Conservation (phyloP, 352 stramenopile genomes). For the Globisporangium carolinianum region DNA sequence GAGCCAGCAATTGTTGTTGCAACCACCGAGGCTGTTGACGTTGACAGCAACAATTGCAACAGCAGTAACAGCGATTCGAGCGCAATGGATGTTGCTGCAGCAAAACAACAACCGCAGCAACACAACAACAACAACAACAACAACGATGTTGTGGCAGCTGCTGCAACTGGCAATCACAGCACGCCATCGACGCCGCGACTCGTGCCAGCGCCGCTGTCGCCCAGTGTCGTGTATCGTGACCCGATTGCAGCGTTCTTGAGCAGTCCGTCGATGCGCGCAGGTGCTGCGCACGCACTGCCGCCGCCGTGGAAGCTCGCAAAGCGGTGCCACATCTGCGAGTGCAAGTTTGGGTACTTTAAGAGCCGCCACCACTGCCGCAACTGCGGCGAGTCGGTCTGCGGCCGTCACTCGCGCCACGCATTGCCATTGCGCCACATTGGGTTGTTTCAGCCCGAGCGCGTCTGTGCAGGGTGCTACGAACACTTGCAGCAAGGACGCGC, state of each 20-base stretch:
- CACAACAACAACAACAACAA: neutral
- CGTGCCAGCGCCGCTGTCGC: neutral
- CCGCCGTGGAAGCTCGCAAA: slow-evolving; percentile 52
- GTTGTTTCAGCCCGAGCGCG: slow-evolving; percentile 47
- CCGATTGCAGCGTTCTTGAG: slow-evolving; percentile 13
- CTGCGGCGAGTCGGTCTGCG: slow-evolving; percentile 75
- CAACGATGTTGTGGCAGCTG: neutral
- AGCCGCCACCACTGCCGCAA: slow-evolving; percentile 78
- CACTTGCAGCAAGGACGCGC: slow-evolving; percentile 28
- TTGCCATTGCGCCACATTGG: slow-evolving; percentile 56
- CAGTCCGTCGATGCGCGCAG: slow-evolving; percentile 8
- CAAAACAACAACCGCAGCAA: neutral
- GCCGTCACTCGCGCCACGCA: slow-evolving; percentile 51
- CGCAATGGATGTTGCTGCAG: no score
- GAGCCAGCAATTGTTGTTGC: neutral
- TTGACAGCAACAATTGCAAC: neutral
- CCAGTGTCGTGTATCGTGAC: slow-evolving; percentile 4
- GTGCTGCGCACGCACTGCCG: slow-evolving; percentile 16
- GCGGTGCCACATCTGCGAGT: slow-evolving; percentile 56
- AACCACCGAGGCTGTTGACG: neutral
- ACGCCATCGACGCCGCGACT: no score
- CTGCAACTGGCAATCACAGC: no score
- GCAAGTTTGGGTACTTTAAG: slow-evolving; percentile 73
- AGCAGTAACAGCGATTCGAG: neutral
- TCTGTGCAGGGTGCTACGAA: slow-evolving; percentile 61